A percentile compares a stretch with the other conserved stretches of the same genome.
phyloP scores from a whole-genome alignment of 2,329 filamentous ascomycete genomes.

The Beauveria pseudobassiana region DNA sequence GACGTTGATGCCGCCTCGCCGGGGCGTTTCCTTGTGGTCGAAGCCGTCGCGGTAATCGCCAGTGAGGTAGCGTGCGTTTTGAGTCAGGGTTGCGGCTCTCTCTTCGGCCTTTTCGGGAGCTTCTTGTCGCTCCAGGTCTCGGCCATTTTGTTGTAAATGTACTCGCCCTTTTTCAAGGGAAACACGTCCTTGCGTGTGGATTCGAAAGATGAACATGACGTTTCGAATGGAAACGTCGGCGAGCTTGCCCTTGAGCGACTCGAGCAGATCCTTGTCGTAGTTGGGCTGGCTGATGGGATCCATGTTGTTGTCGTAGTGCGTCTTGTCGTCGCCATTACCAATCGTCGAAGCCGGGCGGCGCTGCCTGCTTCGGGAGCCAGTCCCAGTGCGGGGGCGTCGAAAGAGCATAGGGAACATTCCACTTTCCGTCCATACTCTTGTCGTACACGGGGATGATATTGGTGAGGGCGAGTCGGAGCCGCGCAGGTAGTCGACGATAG shows the following conservation, averaged over 20 bases:
- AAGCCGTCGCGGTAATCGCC: constrained; percentile 30
- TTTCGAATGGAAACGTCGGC: constrained; percentile 31
- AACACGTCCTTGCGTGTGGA: constrained; percentile 38
- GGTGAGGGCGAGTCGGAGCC: constrained; percentile 21
- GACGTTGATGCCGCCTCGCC: constrained; percentile 32
- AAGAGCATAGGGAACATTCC: constrained; percentile 22
- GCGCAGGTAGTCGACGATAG: constrained; percentile 26
- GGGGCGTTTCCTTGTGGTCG: constrained; percentile 15
- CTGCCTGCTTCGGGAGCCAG: constrained; percentile 21
- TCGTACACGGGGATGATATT: constrained; percentile 18
- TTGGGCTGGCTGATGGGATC: constrained; percentile 36
- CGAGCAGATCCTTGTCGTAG: constrained; percentile 24
- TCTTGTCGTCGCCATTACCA: constrained; percentile 18
- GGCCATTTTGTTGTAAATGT: constrained; percentile 28
- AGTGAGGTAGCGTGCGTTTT: constrained; percentile 27
- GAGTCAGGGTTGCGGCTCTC: constrained; percentile 22
- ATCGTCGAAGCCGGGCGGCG: constrained; percentile 18
- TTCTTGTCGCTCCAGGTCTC: constrained; percentile 24
- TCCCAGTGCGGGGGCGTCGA: constrained; percentile 8
- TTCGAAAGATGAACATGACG: constrained; percentile 34
- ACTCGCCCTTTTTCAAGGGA: constrained; percentile 33
- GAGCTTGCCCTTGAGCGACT: constrained; percentile 21
- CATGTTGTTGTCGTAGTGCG: constrained; percentile 26
- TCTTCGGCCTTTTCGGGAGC: constrained; percentile 24
- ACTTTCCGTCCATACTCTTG: constrained; percentile 15